Evolutionary conservation across 140 eudicot genomes (phyloP).

Genomic region (Senecio squalidus): DNA sequence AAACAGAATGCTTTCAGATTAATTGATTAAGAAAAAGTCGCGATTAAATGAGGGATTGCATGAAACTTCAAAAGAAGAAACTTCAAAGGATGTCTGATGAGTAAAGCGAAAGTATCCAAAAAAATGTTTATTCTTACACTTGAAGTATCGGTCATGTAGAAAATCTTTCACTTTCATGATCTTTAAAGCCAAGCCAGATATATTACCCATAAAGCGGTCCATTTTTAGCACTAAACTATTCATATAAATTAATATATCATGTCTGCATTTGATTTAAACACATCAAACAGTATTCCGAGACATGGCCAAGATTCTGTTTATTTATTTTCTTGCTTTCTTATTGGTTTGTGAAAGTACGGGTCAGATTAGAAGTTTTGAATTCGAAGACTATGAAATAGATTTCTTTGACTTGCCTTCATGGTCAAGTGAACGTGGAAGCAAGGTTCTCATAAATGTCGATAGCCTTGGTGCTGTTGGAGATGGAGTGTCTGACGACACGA

Average conservation of each 20-base stretch:
- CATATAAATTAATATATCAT: slow-evolving; percentile 48
- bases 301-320: slow-evolving; percentile 46
- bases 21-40: slow-evolving; percentile 18
- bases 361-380: slow-evolving; percentile 32
- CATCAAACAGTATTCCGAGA: slow-evolving; percentile 28
- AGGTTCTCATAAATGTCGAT: slow-evolving; percentile 77
- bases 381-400: slow-evolving; percentile 36
- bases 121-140: slow-evolving; percentile 55
- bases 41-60: slow-evolving; percentile 13
- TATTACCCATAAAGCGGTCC: slow-evolving; percentile 30
- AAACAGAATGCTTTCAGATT: slow-evolving; percentile 40
- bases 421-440: slow-evolving; percentile 43
- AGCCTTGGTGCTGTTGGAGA: slow-evolving; percentile 90
- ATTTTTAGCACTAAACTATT: slow-evolving; percentile 42
- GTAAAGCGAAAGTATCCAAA: slow-evolving; percentile 72
- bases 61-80: neutral
- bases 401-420: slow-evolving; percentile 39
- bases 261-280: slow-evolving; percentile 39
- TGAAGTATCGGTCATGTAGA: slow-evolving; percentile 64
- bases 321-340: slow-evolving; percentile 48
- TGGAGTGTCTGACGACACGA: slow-evolving; percentile 92
- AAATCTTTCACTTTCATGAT: slow-evolving; percentile 48
- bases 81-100: slow-evolving; percentile 53
- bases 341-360: slow-evolving; percentile 28
- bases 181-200: slow-evolving; percentile 91